Base-by-base conservation (phyloP, 148 eudicot species). In the Camellia lanceoleosa region DNA sequence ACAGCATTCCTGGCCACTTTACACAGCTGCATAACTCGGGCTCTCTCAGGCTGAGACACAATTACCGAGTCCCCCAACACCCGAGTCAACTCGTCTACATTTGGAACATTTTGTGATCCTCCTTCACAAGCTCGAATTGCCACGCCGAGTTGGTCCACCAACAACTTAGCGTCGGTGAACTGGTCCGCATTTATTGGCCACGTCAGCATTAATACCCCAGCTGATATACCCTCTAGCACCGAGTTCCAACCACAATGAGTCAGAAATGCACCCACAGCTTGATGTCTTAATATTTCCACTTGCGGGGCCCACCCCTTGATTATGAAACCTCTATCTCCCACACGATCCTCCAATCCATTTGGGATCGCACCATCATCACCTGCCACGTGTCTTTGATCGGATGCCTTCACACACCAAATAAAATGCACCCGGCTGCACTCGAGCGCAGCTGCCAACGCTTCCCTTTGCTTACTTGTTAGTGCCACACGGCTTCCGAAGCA, bases 161-260 rank as follows among this genome's bases (percentile, higher is more conserved):
- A 49, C 16, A 88, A 62, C 77, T 78, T 80, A 0, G 92, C 91
- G 54, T 89, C 84, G 3, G 81, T 18, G 77, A 83, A 91, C 47
- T 94, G 98, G 81, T 92, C 98, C 1, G 89, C 91, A 51, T 82
- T 87, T 86, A 83, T 84, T 4, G 98, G 97, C 93, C 98, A 92
- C 1, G 87, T 88, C 74, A 94, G 64, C 74, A 94, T 72, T 88
- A 85, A 82, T 19, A 88, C 91, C 43, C 96, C 92, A 0, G 87
- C 91, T 1, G 71, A 75, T 3, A 92, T 23, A 5, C 91, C 88
- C 82, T 93, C 98, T 62, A 92, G 7, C 54, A 80, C 47, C 16
- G 23, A 23, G 23, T 23, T 23, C 93, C 92, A 92, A 42, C 96
- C 94, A 49, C 94, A 94, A 20, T 93, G 98, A 80, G 90, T 90